Conservation (phyloP, 768 basidiomycete species). For the Boletus tomentosulus region DNA sequence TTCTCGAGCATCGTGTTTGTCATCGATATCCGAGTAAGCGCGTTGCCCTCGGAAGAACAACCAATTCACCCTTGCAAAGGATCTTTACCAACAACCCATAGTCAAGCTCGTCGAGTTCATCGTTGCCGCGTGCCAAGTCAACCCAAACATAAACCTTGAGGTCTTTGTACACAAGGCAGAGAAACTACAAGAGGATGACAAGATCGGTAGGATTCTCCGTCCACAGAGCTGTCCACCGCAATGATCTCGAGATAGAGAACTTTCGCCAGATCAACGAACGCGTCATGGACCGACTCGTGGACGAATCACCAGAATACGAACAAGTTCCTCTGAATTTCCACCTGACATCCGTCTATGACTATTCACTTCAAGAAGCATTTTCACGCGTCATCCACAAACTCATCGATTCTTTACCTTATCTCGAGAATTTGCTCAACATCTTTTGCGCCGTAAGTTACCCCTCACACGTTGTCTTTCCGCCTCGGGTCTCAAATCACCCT, state of each 20-base stretch:
- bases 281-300: slow-evolving; percentile 75
- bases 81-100: slow-evolving; percentile 81
- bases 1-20: slow-evolving; percentile 90
- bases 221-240: neutral
- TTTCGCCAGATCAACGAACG: slow-evolving; percentile 89
- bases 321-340: slow-evolving; percentile 81
- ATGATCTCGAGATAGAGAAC: slow-evolving; percentile 56
- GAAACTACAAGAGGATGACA: slow-evolving; percentile 85
- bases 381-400: slow-evolving; percentile 86
- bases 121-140: slow-evolving; percentile 67
- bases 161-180: slow-evolving; percentile 97
- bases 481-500: neutral
- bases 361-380: slow-evolving; percentile 88
- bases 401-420: slow-evolving; percentile 76
- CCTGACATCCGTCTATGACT: slow-evolving; percentile 91
- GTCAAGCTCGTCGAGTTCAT: slow-evolving; percentile 79
- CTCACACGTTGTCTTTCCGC: neutral
- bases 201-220: slow-evolving; percentile 56
- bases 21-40: slow-evolving; percentile 84
- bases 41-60: neutral
- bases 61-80: slow-evolving; percentile 39
- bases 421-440: slow-evolving; percentile 84
- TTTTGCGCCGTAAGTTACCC: slow-evolving; percentile 62
- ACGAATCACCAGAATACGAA: slow-evolving; percentile 71
- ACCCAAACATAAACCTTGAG: slow-evolving; percentile 76